Base-by-base conservation (phyloP, 2,329 filamentous ascomycete genomes). In the Colletotrichum sp. region DNA sequence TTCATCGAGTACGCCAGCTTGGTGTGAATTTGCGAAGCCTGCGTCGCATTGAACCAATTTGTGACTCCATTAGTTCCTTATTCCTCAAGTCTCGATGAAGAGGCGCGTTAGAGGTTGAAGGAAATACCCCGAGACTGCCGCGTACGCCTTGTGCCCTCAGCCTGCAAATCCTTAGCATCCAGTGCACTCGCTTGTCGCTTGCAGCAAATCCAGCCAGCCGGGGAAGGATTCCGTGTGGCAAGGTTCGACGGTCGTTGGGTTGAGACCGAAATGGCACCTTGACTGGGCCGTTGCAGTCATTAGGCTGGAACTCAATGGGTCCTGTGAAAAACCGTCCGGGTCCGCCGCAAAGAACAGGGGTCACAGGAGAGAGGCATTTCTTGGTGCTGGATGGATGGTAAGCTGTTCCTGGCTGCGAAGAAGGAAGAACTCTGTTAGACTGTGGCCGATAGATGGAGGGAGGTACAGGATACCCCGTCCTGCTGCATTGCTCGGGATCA, bases 281-380 rank as follows among this genome's bases (percentile, higher is more conserved):
- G 68, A 34, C 68, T 36, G 36, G 72, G 26, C 69, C 55, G 69
- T 68, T 76, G 73, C 26, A 69, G 15, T 69, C 59, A 39, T 73
- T 39, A 66, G 70, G 64, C 70, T 68, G 73, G 70, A 69, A 73
- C 69, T 60, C 73, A 76, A 73, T 68, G 73, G 73, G 24, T 44
- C 57, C 16, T 59, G 34, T 30, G 55, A 55, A 76, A 32, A 59
- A 36, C 70, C 59, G 34, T 68, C 70, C 28, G 64, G 74, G 64
- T 34, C 74, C 74, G 74, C 74, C 70, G 70, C 59, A 26, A 30
- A 21, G 16, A 64, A 36, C 73, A 76, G 70, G 73, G 73, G 26
- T 73, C 36, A 18, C 24, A 13, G 16, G 34, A 21, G 49, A 74
- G 70, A 76, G 70, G 74, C 70, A 73, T 76, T 76, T 76, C 63